Conservation (phyloP, 768 basidiomycete species). For the Termitomyces sp. region DNA sequence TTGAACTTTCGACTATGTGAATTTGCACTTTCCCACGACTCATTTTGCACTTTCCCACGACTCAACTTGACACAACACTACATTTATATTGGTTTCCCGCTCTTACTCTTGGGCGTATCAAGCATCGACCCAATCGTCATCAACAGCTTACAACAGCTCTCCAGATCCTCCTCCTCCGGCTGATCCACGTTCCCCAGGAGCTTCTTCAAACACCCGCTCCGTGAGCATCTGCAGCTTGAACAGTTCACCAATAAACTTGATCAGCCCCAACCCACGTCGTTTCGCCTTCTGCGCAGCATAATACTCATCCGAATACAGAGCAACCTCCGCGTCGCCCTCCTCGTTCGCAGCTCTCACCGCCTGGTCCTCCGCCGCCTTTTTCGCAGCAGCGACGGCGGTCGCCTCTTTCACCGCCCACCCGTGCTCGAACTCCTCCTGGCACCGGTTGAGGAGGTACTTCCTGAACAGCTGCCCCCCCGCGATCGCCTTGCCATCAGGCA, state of each 20-base stretch:
- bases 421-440: slow-evolving; percentile 96
- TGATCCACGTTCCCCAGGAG: slow-evolving; percentile 89
- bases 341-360: slow-evolving; percentile 68
- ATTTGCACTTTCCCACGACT: too few relatives aligned
- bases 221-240: slow-evolving; percentile 99
- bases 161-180: slow-evolving; percentile 97
- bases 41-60: too few relatives aligned
- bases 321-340: slow-evolving; percentile 34
- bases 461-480: slow-evolving; percentile 67
- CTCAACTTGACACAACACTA: too few relatives aligned
- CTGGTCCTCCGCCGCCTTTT: slow-evolving; percentile 81
- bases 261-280: slow-evolving; percentile 83
- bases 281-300: slow-evolving; percentile 96
- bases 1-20: too few relatives aligned
- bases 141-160: slow-evolving; percentile 90
- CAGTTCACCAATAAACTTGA: slow-evolving; percentile 45
- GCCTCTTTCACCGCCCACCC: slow-evolving; percentile 91
- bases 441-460: slow-evolving; percentile 93
- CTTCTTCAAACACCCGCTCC: slow-evolving; percentile 93
- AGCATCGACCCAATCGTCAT: slow-evolving; percentile 82
- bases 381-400: slow-evolving; percentile 82
- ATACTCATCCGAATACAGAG: slow-evolving; percentile 92
- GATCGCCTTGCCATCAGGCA: too few relatives aligned
- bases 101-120: slow-evolving; percentile 44
- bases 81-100: too few relatives aligned